Evolutionary conservation across 1,139 yeast genomes (phyloP), one percentile per base, ranked within the genome.

Genomic region (Protomyces pachydermus): DNA sequence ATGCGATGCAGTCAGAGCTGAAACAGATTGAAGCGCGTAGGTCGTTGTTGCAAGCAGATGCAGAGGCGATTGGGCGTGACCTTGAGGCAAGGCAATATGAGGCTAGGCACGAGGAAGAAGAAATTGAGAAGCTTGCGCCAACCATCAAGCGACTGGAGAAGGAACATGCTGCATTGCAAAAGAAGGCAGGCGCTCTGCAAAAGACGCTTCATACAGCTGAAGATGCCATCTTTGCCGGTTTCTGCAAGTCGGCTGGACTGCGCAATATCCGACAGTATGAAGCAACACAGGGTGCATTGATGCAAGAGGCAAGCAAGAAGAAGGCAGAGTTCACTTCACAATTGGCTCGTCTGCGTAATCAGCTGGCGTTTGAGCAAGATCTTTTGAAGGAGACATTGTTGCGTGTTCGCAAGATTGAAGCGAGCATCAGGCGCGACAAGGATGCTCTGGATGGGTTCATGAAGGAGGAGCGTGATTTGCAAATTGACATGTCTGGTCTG

Each of bases 251-350:
- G 66, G 76, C 83, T 67, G 82, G 82, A 0, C 82, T 87, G 69
- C 69, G 70, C 12, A 75, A 79, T 66, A 82, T 88, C 53, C 79
- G 80, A 60, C 89, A 85, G 56, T 88, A 86, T 71, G 95, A 88
- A 72, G 78, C 77, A 55, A 77, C 82, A 32, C 89, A 87, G 66
- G 91, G 93, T 10, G 78, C 84, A 2, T 76, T 83, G 12, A 72
- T 83, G 66, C 81, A 90, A 71, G 79, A 80, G 52, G 81, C 85
- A 65, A 80, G 87, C 0, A 84, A 83, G 69, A 91, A 87, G 72
- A 79, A 86, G 64, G 78, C 87, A 2, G 84, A 84, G 69, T 83
- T 81, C 68, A 76, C 81, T 38, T 83, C 83, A 65, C 85, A 88
- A 46, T 80, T 87, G 34, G 76, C 87, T n/a, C 80, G 84, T 4